phyloP scores from a whole-genome alignment of 2,329 filamentous ascomycete genomes.

The Colletotrichum costaricense region DNA sequence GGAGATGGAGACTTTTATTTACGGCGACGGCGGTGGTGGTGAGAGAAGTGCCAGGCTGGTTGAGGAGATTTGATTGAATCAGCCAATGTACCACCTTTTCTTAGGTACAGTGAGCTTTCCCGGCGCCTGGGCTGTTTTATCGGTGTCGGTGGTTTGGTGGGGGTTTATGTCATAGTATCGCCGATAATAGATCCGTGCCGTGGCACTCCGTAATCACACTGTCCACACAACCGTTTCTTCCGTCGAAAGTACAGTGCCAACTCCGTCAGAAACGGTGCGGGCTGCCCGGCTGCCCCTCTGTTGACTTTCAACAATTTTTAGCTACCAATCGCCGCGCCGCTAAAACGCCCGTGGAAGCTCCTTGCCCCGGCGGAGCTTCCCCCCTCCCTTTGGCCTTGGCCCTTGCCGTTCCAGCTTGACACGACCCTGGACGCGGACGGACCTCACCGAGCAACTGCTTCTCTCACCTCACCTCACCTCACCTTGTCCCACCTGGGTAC shows the following conservation, averaged over 20 bases:
- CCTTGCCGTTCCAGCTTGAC: constrained; percentile 2
- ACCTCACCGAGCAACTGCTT: background rate
- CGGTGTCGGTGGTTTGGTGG: constrained; percentile 33
- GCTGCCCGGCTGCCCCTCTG: constrained; percentile 35
- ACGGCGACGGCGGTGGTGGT: constrained; percentile 36
- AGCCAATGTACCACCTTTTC: constrained; percentile 19
- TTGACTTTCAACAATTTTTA: constrained; percentile 38
- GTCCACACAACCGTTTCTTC: background rate
- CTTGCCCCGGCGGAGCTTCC: constrained; percentile 28
- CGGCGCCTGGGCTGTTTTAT: constrained; percentile 25
- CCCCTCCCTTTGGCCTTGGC: background rate
- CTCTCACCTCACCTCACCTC: background rate
- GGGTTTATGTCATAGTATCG: constrained; percentile 34
- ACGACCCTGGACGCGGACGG: background rate
- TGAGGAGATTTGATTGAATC: constrained; percentile 35
- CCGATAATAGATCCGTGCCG: constrained; percentile 30
- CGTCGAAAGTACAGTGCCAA: background rate
- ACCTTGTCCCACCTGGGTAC: background rate
- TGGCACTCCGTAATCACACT: background rate
- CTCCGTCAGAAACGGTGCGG: background rate
- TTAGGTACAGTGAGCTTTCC: constrained; percentile 4
- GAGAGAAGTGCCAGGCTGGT: constrained; percentile 38
- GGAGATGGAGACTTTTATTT: constrained; percentile 10
- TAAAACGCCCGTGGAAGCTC: constrained; percentile 28
- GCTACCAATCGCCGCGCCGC: constrained; percentile 34